Evolutionary conservation across 139 green algal genomes (phyloP).

Genomic region (Closterium sp.): DNA sequence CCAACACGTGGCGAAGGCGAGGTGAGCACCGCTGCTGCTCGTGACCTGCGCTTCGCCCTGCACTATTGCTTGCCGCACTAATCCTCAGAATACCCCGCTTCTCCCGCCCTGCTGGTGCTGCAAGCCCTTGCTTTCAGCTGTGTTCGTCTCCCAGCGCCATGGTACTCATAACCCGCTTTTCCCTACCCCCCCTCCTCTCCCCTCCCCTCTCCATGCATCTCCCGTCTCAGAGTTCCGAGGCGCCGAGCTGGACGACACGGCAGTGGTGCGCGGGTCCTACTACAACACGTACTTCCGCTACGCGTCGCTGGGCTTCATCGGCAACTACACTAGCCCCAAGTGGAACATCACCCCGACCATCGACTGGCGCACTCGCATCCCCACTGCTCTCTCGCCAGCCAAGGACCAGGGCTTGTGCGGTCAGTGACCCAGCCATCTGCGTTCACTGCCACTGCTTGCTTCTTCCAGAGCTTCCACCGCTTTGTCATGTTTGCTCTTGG

Average conservation of each 20-base stretch:
- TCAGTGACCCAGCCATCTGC: background rate
- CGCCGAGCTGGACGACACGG: background rate
- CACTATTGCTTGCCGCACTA: no score
- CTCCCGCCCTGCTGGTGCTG: no score
- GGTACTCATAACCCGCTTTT: no score
- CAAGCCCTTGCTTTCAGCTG: no score
- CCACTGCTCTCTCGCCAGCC: background rate
- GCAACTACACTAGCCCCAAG: background rate
- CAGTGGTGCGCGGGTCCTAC: background rate
- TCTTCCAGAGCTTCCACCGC: no score
- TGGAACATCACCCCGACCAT: background rate
- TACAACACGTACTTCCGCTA: constrained; percentile 13
- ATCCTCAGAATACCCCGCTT: no score
- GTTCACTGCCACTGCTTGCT: background rate
- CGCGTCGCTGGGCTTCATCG: background rate
- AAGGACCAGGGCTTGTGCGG: background rate
- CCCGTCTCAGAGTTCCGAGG: background rate
- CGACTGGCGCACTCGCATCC: background rate
- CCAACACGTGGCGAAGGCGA: background rate
- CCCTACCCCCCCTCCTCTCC: no score
- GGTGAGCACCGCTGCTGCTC: background rate
- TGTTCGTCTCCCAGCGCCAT: no score
- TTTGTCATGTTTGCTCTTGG: no score
- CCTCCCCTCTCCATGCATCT: background rate
- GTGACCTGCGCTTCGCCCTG: no score